These are phyloP conservation scores for Cyanidium caldarium DNA, from an alignment of 23 red algal species.

Conservation along the genomic window DNA sequence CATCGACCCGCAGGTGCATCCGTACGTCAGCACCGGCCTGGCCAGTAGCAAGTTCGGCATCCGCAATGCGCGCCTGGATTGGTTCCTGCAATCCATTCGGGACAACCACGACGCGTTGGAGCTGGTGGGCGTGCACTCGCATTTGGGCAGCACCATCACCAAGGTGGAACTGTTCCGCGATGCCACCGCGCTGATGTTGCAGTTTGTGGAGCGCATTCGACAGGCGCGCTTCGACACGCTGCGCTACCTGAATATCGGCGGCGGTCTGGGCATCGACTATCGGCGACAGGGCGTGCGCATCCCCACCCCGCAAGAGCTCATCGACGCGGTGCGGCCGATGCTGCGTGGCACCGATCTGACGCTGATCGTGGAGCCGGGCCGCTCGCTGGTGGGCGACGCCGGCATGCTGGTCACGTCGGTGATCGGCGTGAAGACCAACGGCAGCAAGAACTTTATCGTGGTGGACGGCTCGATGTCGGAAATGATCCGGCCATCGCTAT, in stretches of 20 bases:
- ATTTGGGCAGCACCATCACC: constrained; percentile 78
- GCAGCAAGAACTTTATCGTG: constrained; percentile 79
- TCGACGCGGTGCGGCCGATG: constrained; percentile 62
- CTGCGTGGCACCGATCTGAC: constrained; percentile 32
- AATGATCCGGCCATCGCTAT: constrained; percentile 70
- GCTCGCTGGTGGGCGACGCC: constrained; percentile 72
- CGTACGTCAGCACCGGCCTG: constrained; percentile 79
- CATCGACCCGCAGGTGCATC: constrained; percentile 82
- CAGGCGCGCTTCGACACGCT: constrained; percentile 36
- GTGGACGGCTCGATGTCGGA: constrained; percentile 82
- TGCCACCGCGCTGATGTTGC: constrained; percentile 64
- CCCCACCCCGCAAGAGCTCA: constrained; percentile 57
- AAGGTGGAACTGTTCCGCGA: constrained; percentile 87
- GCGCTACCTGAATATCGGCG: constrained; percentile 80
- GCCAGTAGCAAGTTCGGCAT: constrained; percentile 93
- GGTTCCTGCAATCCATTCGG: constrained; percentile 75
- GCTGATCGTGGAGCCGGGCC: constrained; percentile 79
- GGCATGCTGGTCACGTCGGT: constrained; percentile 52
- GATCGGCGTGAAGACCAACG: constrained; percentile 86
- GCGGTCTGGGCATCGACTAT: constrained; percentile 90
- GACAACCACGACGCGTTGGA: constrained; percentile 22
- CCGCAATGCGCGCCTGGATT: constrained; percentile 68
- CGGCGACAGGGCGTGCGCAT: constrained; percentile 49
- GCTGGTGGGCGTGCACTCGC: constrained; percentile 81
- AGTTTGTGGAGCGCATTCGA: constrained; percentile 54